A percentile compares a stretch with the other conserved stretches of the same genome.
Evolutionary conservation across 2,329 filamentous ascomycete species (phyloP).

Genomic region (Ceratocystis harringtonii): DNA sequence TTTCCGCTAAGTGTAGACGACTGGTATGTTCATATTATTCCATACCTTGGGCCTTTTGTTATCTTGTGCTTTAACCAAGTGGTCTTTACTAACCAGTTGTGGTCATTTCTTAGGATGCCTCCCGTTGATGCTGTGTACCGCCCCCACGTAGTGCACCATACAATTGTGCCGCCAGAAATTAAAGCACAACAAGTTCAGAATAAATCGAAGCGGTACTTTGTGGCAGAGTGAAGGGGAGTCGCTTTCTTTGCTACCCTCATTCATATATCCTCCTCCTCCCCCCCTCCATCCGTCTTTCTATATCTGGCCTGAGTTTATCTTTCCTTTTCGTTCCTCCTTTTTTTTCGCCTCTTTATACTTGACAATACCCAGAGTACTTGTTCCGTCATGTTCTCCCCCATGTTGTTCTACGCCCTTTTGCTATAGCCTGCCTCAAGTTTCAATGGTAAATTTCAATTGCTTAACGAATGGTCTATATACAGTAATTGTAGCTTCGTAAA

Average conservation of each 20-base stretch:
- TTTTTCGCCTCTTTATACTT: neutral
- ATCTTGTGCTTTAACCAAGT: neutral
- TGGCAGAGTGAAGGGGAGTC: constrained; percentile 36
- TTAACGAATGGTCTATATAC: constrained; percentile 7
- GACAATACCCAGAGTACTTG: neutral
- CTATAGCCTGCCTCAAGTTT: neutral
- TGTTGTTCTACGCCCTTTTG: neutral
- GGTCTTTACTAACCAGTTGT: constrained; percentile 17
- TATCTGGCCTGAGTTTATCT: neutral
- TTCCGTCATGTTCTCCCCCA: neutral
- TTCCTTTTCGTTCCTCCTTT: constrained; percentile 12
- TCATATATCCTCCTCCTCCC: neutral
- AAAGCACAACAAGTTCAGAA: constrained; percentile 52
- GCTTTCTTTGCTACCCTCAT: constrained; percentile 17
- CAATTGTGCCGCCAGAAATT: constrained; percentile 51
- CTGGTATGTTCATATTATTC: constrained; percentile 37
- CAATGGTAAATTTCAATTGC: neutral
- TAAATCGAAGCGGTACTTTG: constrained; percentile 58
- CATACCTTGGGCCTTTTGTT: neutral
- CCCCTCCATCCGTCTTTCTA: neutral
- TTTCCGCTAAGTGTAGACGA: constrained; percentile 85
- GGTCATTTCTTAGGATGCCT: constrained; percentile 45
- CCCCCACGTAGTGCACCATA: constrained; percentile 88
- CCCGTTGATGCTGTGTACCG: constrained; percentile 81
- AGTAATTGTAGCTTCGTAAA: neutral